Percentiles rank a stretch among this genome's conserved stretches.
Evolutionary conservation across 2,329 filamentous ascomycete genomes (phyloP).

Genomic region (Aspergillus flavus): DNA sequence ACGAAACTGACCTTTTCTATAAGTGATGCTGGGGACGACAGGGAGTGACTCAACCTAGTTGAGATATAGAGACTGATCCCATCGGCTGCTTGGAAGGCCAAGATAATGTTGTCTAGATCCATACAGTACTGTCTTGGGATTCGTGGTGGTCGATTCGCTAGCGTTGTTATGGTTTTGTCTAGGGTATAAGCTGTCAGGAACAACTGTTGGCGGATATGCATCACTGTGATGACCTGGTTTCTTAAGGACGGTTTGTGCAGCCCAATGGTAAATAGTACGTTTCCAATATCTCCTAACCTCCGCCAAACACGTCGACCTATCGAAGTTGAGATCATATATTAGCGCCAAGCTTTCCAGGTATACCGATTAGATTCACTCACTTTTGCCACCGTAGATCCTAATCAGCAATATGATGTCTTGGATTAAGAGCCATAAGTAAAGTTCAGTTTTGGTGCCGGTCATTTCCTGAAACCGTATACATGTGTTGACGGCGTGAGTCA

Average conservation of each 20-base stretch:
- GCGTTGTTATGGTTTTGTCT: not conserved
- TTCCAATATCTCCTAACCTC: not conserved
- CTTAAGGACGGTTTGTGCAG: not conserved
- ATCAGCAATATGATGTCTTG: not conserved
- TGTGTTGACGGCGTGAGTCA: not conserved
- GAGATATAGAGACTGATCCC: not conserved
- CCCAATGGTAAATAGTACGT: not conserved
- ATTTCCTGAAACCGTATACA: not conserved
- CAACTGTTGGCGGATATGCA: not conserved
- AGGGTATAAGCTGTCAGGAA: not conserved
- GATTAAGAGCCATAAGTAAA: not conserved
- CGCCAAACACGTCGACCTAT: not conserved
- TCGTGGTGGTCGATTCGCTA: not conserved
- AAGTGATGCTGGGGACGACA: not conserved
- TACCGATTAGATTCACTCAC: not conserved
- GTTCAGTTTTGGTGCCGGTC: not conserved
- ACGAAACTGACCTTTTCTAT: not conserved
- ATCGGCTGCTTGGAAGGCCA: not conserved
- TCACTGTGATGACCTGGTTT: not conserved
- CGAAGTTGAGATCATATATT: not conserved
- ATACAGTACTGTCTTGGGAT: not conserved
- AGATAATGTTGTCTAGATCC: not conserved
- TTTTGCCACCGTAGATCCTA: not conserved
- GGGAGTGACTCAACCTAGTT: not conserved
- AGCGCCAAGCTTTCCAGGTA: not conserved